phyloP scores from a whole-genome alignment of 306 rosid species.

The Prunus armeniaca region DNA sequence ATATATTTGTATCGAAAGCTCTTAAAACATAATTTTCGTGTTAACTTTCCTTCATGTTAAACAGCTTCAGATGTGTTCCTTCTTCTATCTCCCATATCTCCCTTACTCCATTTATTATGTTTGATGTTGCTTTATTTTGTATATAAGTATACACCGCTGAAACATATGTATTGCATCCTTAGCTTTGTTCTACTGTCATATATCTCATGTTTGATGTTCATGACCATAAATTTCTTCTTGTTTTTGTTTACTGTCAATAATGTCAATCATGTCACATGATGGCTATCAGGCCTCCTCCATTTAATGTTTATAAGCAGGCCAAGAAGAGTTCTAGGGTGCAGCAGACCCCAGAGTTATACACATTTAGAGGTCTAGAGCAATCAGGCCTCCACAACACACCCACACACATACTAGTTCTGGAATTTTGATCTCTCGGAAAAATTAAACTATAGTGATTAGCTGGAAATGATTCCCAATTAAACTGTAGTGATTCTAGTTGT shows the following conservation, averaged over 20 bases:
- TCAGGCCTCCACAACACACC: no score
- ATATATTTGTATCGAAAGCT: background rate
- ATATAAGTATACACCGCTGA: no score
- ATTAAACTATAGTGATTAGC: no score
- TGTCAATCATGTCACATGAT: background rate
- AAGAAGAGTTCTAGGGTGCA: background rate
- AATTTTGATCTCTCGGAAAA: no score
- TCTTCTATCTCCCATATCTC: background rate
- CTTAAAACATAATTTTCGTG: background rate
- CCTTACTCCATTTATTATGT: background rate
- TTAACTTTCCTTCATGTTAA: background rate
- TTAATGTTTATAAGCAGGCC: background rate
- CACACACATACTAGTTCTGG: no score
- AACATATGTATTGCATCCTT: background rate
- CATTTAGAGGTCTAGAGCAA: no score
- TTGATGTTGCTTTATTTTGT: background rate
- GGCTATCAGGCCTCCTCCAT: background rate
- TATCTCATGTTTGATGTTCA: background rate
- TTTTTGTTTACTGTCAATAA: background rate
- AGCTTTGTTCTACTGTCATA: background rate
- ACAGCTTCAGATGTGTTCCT: background rate
- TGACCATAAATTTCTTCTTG: background rate
- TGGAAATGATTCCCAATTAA: background rate
- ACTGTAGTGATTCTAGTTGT: background rate
- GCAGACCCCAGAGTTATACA: background rate